Evolutionary conservation across 179 eudicot species (phyloP).

Genomic region (Beta corolliflora): DNA sequence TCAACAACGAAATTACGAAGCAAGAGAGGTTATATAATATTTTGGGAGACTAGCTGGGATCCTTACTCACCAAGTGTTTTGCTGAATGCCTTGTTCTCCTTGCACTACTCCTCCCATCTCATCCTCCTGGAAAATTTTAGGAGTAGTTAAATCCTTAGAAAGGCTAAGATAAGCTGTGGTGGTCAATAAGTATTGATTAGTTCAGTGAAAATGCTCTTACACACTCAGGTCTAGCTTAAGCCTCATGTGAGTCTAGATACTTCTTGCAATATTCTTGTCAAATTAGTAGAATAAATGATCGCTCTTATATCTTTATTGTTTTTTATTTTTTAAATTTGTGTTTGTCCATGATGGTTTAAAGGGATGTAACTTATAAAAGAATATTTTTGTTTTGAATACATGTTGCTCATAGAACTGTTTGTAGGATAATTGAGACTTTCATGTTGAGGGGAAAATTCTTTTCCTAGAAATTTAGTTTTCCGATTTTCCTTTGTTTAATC

Average conservation of each 20-base stretch:
- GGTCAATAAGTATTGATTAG: neutral
- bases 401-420: neutral
- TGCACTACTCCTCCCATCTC: neutral
- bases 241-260: neutral
- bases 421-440: neutral
- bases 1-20: too few species aligned
- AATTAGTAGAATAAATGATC: neutral
- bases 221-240: neutral
- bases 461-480: neutral
- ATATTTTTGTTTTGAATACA: neutral
- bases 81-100: neutral
- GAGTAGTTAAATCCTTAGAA: neutral
- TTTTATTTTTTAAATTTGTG: neutral
- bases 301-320: neutral
- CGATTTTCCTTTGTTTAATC: neutral
- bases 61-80: neutral
- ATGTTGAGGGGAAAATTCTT: neutral
- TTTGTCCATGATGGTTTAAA: neutral
- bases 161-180: neutral
- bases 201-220: neutral
- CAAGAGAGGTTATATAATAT: too few species aligned
- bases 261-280: neutral
- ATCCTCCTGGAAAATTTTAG: neutral
- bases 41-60: neutral
- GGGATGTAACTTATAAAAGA: neutral